Percentiles rank a stretch among this genome's conserved stretches.
Conservation (phyloP, 164 flowering plant genomes). For the Stephania yunnanensis region DNA sequence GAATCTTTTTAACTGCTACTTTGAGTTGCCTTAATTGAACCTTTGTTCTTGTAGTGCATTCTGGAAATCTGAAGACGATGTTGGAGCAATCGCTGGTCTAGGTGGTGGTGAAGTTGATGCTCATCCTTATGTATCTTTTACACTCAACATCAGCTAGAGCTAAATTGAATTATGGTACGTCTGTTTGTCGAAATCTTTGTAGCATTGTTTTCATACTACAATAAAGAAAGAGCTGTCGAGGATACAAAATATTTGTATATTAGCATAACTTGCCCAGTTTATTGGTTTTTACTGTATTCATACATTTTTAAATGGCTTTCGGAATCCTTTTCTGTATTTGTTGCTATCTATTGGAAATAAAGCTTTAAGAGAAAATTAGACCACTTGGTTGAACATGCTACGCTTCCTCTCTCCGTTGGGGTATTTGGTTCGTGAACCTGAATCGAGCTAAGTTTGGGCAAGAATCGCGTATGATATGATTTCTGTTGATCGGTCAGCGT, state of each 20-base stretch:
- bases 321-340: background rate
- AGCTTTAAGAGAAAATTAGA: background rate
- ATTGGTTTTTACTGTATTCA: constrained; percentile 21
- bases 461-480: too few relatives aligned
- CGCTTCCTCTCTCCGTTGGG: too few relatives aligned
- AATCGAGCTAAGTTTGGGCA: too few relatives aligned
- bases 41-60: constrained; percentile 46
- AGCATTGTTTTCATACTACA: constrained; percentile 18
- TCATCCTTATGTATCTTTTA: constrained; percentile 82
- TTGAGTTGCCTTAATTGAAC: background rate
- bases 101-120: constrained; percentile 81
- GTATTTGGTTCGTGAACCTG: too few relatives aligned
- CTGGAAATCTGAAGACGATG: constrained; percentile 94
- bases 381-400: background rate
- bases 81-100: constrained; percentile 57
- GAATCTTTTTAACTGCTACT: too few relatives aligned
- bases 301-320: background rate
- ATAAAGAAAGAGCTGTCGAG: constrained; percentile 16
- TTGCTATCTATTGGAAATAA: background rate
- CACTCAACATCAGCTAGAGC: constrained; percentile 60
- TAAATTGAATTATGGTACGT: background rate
- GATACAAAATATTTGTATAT: constrained; percentile 29
- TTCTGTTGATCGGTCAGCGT: too few relatives aligned
- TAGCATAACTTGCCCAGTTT: constrained; percentile 27
- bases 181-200: constrained; percentile 14